These are phyloP conservation scores for Chenopodium suecicum DNA, from an alignment of 148 eudicot genomes.

Conservation along the genomic window DNA sequence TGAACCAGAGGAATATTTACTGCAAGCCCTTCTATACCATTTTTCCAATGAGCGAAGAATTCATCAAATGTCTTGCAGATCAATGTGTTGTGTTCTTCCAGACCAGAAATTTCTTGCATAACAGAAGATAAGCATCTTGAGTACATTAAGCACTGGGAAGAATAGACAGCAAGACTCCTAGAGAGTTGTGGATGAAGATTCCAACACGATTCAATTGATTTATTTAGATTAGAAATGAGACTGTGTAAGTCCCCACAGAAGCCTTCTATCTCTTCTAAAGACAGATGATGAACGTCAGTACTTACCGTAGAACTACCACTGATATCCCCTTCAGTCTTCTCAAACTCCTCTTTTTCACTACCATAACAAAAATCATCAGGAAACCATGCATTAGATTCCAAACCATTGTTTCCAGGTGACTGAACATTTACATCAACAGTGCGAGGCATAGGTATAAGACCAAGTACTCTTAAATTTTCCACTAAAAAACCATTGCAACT, in stretches of 20 bases:
- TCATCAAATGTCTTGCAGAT: slow-evolving; percentile 31
- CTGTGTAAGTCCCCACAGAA: slow-evolving; percentile 41
- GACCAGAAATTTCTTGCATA: slow-evolving; percentile 28
- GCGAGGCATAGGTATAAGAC: slow-evolving; percentile 49
- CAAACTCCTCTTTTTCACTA: slow-evolving; percentile 28
- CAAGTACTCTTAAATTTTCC: slow-evolving; percentile 43
- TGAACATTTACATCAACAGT: slow-evolving; percentile 28
- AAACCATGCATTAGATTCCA: slow-evolving; percentile 44
- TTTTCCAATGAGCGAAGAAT: slow-evolving; percentile 43
- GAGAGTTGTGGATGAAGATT: slow-evolving; percentile 64
- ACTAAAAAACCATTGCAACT: slow-evolving; percentile 50
- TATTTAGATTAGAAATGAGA: slow-evolving; percentile 52
- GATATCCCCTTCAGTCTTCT: slow-evolving; percentile 29
- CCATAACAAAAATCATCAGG: slow-evolving; percentile 48
- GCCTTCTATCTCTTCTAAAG: slow-evolving; percentile 37
- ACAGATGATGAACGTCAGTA: slow-evolving; percentile 35
- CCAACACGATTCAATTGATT: slow-evolving; percentile 61
- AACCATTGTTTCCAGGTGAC: slow-evolving; percentile 30
- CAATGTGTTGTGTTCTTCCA: slow-evolving; percentile 18
- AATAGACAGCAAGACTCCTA: slow-evolving; percentile 40
- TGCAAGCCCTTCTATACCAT: slow-evolving; percentile 58
- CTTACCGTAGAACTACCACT: slow-evolving; percentile 15
- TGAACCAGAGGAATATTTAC: slow-evolving; percentile 39
- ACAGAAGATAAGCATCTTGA: slow-evolving; percentile 51
- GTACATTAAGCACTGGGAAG: slow-evolving; percentile 64